Percentiles rank a stretch among this genome's conserved stretches.
phyloP scores from a whole-genome alignment of 2,329 filamentous ascomycete species.

The Raffaelea albimanens region DNA sequence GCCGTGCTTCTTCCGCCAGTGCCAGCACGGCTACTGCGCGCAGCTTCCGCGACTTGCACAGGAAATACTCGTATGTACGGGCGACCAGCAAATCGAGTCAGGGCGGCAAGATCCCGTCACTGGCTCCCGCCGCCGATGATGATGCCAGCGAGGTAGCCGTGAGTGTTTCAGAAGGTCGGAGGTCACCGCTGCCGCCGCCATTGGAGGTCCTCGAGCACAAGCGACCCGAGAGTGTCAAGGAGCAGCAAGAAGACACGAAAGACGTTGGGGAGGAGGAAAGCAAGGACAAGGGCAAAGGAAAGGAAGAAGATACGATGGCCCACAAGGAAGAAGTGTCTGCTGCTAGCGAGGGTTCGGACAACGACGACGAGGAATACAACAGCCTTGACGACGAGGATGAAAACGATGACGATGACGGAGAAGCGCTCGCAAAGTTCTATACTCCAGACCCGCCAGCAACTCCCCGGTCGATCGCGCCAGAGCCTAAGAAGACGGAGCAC shows the following conservation, averaged over 20 bases:
- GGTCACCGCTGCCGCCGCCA: slow-evolving; percentile 42
- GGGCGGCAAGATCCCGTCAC: background rate
- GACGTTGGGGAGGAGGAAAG: slow-evolving; percentile 10
- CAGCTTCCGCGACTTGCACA: slow-evolving; percentile 54
- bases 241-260: slow-evolving; percentile 2
- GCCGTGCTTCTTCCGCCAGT: slow-evolving; percentile 51
- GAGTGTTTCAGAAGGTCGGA: slow-evolving; percentile 50
- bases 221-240: background rate
- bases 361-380: slow-evolving; percentile 14
- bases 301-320: background rate
- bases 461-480: slow-evolving; percentile 10
- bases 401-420: slow-evolving; percentile 16
- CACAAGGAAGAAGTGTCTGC: background rate
- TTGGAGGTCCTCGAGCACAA: slow-evolving; percentile 23
- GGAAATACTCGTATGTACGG: slow-evolving; percentile 48
- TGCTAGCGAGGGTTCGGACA: slow-evolving; percentile 7
- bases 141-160: slow-evolving; percentile 49
- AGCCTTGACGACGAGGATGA: slow-evolving; percentile 21
- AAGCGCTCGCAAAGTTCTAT: slow-evolving; percentile 26
- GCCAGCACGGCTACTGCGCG: slow-evolving; percentile 57
- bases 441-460: slow-evolving; percentile 31
- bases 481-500: background rate
- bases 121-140: slow-evolving; percentile 35
- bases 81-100: slow-evolving; percentile 24
- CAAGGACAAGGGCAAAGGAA: background rate